These are phyloP conservation scores for Fusarium staphyleae DNA, from an alignment of 2,329 filamentous ascomycete species.

Conservation along the genomic window DNA sequence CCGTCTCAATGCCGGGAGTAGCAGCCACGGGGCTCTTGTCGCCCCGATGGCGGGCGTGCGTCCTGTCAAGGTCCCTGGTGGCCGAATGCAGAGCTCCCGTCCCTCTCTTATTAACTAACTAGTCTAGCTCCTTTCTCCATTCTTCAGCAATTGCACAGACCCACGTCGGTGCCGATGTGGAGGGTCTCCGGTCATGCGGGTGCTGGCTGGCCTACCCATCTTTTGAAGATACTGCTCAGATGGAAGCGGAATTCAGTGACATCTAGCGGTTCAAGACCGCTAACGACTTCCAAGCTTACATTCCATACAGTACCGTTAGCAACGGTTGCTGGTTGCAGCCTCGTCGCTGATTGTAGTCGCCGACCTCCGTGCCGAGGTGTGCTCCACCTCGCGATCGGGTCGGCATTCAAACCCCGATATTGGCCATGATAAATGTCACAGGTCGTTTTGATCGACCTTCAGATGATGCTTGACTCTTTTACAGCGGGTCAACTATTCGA, in stretches of 20 bases:
- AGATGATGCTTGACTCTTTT: neutral
- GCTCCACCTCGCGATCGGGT: slow-evolving; percentile 21
- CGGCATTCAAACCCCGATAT: slow-evolving; percentile 34
- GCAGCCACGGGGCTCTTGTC: slow-evolving; percentile 9
- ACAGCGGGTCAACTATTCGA: neutral
- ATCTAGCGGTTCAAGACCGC: neutral
- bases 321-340: neutral
- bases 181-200: too few relatives aligned
- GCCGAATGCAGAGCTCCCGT: neutral
- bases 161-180: slow-evolving; percentile 35
- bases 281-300: neutral
- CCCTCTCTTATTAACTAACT: too few relatives aligned
- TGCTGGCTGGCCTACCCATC: neutral
- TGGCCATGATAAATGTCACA: neutral
- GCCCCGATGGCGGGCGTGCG: neutral
- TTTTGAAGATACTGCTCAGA: neutral
- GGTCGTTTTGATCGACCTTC: too few relatives aligned
- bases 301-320: neutral
- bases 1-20: slow-evolving; percentile 32
- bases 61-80: slow-evolving; percentile 8
- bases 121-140: too few relatives aligned
- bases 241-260: slow-evolving; percentile 19
- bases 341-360: slow-evolving; percentile 15
- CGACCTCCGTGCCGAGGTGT: slow-evolving; percentile 33
- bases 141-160: slow-evolving; percentile 16